Evolutionary conservation across 371 early-diverging fungal species (phyloP), one percentile per base, ranked within the genome.

Genomic region (Rhizopus arrhizus): DNA sequence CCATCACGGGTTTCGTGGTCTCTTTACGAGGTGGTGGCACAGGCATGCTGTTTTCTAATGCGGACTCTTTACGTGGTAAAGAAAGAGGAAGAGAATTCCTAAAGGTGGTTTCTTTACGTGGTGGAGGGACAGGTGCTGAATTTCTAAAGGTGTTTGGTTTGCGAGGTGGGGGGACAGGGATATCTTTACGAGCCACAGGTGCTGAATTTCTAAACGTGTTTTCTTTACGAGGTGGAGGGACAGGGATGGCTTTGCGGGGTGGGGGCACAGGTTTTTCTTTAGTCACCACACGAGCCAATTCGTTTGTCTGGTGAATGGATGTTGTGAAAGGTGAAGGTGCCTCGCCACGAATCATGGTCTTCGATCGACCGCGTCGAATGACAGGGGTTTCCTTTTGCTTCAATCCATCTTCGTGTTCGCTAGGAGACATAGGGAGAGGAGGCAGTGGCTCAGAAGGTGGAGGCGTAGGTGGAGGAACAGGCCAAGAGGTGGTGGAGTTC

Each of bases 371-470:
- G 13, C 68, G 64, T 9, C 58, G 47, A 42, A 61, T 54, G 59
- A 59, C 63, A 35, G 68, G 59, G 2, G 50, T 4, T 11, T 40
- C 9, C 53, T 28, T 34, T 33, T 15, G 16, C 16, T 29, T 22
- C 35, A 29, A 46, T 52, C 43, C 33, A 55, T 31, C 3, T 40
- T 41, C 36, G 33, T 55, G 36, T 0, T 15, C 40, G 10, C 22
- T 9, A 15, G 32, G 29, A 10, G 49, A 29, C 10, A 48, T 35
- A 35, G 70, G 72, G 3, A 72, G 57, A 51, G 72, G 72, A 9
- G 72, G 72, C 8, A 72, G 47, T 35, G 72, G 72, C 15, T 72
- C 72, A 33, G 62, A 64, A 12, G 72, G 72, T 43, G 72, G 72
- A 45, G 72, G 72, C 5, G 68, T 68, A 3, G 72, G 68, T 53